phyloP scores from a whole-genome alignment of 768 basidiomycete species.

The Xerocomus brunneocitrinus region DNA sequence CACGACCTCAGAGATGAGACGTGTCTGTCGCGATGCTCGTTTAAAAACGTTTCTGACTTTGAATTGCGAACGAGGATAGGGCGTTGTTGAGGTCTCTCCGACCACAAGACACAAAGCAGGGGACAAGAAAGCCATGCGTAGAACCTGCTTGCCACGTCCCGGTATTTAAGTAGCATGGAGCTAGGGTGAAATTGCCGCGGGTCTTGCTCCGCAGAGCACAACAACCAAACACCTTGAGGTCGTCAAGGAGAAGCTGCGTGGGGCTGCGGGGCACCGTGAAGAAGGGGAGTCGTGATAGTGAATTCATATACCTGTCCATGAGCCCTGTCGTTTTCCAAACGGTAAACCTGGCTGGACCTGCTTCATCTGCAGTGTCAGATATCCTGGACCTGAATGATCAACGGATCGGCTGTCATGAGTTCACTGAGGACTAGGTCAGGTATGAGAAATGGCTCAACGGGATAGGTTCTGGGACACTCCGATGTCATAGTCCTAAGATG shows the following conservation, averaged over 20 bases:
- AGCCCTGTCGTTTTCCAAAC: slow-evolving; percentile 2
- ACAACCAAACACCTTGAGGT: slow-evolving; percentile 17
- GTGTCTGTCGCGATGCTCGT: slow-evolving; percentile 8
- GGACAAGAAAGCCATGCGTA: slow-evolving; percentile 22
- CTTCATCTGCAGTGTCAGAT: neutral
- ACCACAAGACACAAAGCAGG: slow-evolving; percentile 21
- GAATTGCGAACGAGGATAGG: slow-evolving; percentile 29
- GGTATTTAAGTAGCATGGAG: slow-evolving; percentile 27
- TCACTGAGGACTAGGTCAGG: neutral
- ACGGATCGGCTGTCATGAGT: neutral
- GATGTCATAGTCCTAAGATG: neutral
- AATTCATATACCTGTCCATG: slow-evolving; percentile 8
- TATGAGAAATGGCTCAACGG: neutral
- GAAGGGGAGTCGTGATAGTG: slow-evolving; percentile 4
- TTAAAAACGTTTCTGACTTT: slow-evolving; percentile 24
- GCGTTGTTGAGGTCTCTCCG: slow-evolving; percentile 21
- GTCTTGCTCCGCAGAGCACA: slow-evolving; percentile 18
- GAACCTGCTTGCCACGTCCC: slow-evolving; percentile 10
- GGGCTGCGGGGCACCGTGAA: slow-evolving; percentile 21
- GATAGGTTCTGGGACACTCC: neutral
- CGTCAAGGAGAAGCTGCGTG: slow-evolving; percentile 16
- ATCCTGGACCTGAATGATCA: neutral
- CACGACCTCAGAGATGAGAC: slow-evolving; percentile 6
- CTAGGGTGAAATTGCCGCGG: slow-evolving; percentile 12
- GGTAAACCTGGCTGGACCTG: neutral